These are phyloP conservation scores for Plasmopara viticola DNA, from an alignment of 352 stramenopile species.

Conservation along the genomic window DNA sequence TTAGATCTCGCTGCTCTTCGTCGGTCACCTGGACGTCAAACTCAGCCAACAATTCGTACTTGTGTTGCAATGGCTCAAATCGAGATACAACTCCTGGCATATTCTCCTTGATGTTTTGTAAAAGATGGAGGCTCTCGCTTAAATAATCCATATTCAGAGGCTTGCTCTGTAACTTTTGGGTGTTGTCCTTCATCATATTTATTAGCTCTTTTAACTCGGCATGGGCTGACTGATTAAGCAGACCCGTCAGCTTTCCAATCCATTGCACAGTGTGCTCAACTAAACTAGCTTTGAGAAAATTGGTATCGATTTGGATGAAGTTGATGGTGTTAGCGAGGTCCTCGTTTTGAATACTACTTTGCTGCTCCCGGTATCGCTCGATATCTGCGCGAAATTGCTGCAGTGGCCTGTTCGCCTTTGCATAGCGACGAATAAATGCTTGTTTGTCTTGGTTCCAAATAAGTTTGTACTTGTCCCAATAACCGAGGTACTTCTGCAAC, in stretches of 20 bases:
- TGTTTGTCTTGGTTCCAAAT: conserved; percentile 94
- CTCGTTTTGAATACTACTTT: conserved; percentile 89
- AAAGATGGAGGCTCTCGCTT: conserved; percentile 85
- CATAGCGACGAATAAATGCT: conserved; percentile 93
- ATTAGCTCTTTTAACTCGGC: conserved; percentile 85
- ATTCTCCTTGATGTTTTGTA: conserved; percentile 85
- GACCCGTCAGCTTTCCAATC: conserved; percentile 88
- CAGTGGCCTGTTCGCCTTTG: conserved; percentile 90
- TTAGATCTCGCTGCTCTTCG: conserved; percentile 73
- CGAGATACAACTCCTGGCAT: conserved; percentile 57
- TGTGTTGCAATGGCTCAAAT: conserved; percentile 82
- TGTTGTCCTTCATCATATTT: conserved; percentile 86
- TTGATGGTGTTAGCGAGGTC: conserved; percentile 91
- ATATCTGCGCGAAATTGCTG: conserved; percentile 92
- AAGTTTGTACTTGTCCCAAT: conserved; percentile 93
- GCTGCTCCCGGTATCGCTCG: conserved; percentile 86
- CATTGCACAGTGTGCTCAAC: conserved; percentile 91
- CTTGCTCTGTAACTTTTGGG: conserved; percentile 73
- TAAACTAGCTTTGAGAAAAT: conserved; percentile 87
- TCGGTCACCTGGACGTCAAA: conserved; percentile 88
- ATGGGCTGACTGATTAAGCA: conserved; percentile 89
- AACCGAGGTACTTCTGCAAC: conserved; percentile 92
- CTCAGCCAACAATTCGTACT: conserved; percentile 81
- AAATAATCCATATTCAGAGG: conserved; percentile 89
- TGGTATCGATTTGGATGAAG: conserved; percentile 94